Base-by-base conservation (phyloP, 805 yeast species). In the Saturnispora saitoi region DNA sequence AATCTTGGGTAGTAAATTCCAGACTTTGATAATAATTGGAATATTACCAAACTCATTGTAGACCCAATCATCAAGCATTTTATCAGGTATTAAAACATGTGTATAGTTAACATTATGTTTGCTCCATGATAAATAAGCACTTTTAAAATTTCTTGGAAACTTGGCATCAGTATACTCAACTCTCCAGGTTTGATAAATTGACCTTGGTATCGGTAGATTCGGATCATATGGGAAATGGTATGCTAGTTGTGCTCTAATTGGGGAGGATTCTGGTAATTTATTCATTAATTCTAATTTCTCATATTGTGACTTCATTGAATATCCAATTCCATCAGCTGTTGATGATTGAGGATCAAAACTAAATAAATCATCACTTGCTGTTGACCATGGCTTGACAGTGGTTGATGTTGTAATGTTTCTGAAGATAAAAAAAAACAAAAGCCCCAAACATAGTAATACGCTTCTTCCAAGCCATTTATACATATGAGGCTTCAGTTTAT, bases 161-260 rank as follows among this genome's bases (percentile, higher is more conserved):
- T 70, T 61, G 19, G 69, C 70, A 53, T 83, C 83, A 37, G 71
- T 70, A 43, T 75, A 58, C 15, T 78, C 79, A 43, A 75, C 80
- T 66, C 89, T 91, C 96, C 97, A 91, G 1, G 96, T 81, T 66
- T 91, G 98, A 96, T 97, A 91, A 37, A 91, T 79, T 55, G 77
- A 77, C 19, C 81, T 84, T 0, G 96, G 95, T 50, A 89, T 77
- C 29, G 77, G 77, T 30, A 74, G 69, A 4, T 67, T 51, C 1
- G 80, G 69, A 51, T 83, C 83, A 66, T 90, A 91, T 0, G 96
- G 95, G 61, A 78, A 86, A 56, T 83, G 76, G 60, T 66, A 79
- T 17, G 83, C 72, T 52, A 90, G 70, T 60, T 85, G 87, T 37
- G 77, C 80, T 40, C 84, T 62, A 42, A 72, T 48, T 8, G 67